These are phyloP conservation scores for Perilla frutescens DNA, from an alignment of 257 asterid genomes.

Conservation along the genomic window DNA sequence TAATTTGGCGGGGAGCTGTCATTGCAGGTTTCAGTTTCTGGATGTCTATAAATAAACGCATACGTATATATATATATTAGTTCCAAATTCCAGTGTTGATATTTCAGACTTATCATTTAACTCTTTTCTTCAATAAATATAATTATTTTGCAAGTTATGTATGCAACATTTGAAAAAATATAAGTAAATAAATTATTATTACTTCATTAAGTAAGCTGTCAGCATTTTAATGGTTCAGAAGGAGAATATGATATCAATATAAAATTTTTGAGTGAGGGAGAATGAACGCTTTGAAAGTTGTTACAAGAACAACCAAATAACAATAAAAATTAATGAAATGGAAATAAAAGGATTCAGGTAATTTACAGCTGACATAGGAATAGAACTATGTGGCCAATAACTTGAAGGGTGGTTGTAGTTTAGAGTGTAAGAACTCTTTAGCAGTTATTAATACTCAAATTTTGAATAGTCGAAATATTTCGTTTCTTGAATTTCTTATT, in stretches of 20 bases:
- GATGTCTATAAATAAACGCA: not conserved
- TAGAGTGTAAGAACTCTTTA: not conserved
- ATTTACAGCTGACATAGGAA: not conserved
- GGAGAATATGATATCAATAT: not conserved
- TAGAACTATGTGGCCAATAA: not conserved
- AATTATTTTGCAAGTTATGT: conserved; percentile 10
- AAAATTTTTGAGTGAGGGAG: conserved; percentile 15
- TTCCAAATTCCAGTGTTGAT: conserved; percentile 19
- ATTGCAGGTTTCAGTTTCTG: conserved; percentile 22
- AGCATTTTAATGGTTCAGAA: not conserved
- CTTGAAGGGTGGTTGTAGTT: not conserved
- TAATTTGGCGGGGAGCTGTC: not conserved
- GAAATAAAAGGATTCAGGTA: not conserved
- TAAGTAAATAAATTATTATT: not conserved
- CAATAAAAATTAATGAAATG: not conserved
- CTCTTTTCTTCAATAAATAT: not conserved
- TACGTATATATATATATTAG: not conserved
- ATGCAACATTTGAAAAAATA: conserved; percentile 7
- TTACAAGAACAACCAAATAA: not conserved
- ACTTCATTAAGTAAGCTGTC: not conserved
- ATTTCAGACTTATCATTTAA: not conserved
- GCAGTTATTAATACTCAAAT: not conserved
- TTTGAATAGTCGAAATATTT: not conserved
- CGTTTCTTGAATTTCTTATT: not conserved
- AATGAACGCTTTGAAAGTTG: not conserved